phyloP scores from a whole-genome alignment of 257 asterid genomes.

The Ophiorrhiza pumila region DNA sequence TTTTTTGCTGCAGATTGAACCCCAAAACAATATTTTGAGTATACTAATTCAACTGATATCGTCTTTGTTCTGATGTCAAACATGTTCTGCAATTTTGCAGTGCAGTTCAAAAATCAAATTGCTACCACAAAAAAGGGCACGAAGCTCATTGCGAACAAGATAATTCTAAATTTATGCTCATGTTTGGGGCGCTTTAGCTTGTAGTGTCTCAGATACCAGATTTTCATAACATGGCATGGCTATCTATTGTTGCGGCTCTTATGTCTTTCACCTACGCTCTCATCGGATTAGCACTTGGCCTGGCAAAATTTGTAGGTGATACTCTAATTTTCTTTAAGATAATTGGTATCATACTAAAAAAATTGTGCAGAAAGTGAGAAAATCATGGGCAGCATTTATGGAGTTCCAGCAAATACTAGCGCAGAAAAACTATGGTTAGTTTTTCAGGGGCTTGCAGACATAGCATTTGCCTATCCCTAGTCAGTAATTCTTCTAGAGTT shows the following conservation, averaged over 20 bases:
- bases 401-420: slow-evolving; percentile 1
- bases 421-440: slow-evolving; percentile 43
- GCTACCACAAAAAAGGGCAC: slow-evolving; percentile 57
- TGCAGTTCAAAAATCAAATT: slow-evolving; percentile 59
- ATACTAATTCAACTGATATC: not conserved
- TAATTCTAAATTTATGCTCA: slow-evolving; percentile 35
- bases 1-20: not conserved
- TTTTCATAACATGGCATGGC: too few species aligned
- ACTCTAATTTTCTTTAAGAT: not conserved
- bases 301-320: slow-evolving; percentile 58
- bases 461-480: slow-evolving; percentile 76
- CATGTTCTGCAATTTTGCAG: slow-evolving; percentile 28
- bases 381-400: slow-evolving; percentile 38
- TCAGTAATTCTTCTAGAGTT: slow-evolving; percentile 60
- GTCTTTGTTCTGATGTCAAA: not conserved
- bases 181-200: slow-evolving; percentile 55
- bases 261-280: slow-evolving; percentile 61
- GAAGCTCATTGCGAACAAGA: slow-evolving; percentile 36
- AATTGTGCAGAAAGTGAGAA: slow-evolving; percentile 51
- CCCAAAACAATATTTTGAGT: not conserved
- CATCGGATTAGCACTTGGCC: slow-evolving; percentile 62
- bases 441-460: slow-evolving; percentile 66
- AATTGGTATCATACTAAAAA: not conserved
- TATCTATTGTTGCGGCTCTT: slow-evolving; percentile 52
- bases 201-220: slow-evolving; percentile 59